Percentiles rank a stretch among this genome's conserved stretches.
These are phyloP conservation scores for Coemansia sp. DNA, from an alignment of 192 early-diverging fungal genomes.

Conservation along the genomic window DNA sequence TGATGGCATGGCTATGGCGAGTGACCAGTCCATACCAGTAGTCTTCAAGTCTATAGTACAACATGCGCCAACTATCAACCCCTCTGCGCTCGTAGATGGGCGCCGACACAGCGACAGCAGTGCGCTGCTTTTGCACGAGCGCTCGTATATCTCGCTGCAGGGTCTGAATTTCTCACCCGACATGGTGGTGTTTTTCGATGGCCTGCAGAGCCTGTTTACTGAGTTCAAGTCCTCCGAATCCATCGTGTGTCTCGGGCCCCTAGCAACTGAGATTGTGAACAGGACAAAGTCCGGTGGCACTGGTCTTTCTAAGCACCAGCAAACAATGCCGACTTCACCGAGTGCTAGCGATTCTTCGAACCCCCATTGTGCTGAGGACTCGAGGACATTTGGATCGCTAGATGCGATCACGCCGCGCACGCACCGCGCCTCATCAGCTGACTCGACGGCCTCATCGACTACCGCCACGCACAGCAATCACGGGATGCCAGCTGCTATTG, in stretches of 20 bases:
- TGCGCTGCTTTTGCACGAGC: slow-evolving; percentile 24
- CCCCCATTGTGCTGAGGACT: slow-evolving; percentile 21
- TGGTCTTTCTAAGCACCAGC: background rate
- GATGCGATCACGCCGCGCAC: slow-evolving; percentile 6
- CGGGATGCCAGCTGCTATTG: background rate
- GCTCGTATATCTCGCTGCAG: slow-evolving; percentile 57
- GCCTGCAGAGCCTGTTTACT: slow-evolving; percentile 38
- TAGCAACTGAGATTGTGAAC: slow-evolving; percentile 29
- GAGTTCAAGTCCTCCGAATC: slow-evolving; percentile 45
- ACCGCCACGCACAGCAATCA: slow-evolving; percentile 29
- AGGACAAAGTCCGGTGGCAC: background rate
- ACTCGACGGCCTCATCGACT: slow-evolving; percentile 41
- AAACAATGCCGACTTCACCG: slow-evolving; percentile 32
- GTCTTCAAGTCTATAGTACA: slow-evolving; percentile 47
- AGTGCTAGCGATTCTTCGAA: slow-evolving; percentile 44
- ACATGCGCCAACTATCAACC: slow-evolving; percentile 40
- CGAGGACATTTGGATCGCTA: slow-evolving; percentile 6
- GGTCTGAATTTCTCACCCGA: slow-evolving; percentile 72
- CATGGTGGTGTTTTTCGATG: slow-evolving; percentile 72
- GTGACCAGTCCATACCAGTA: slow-evolving; percentile 33
- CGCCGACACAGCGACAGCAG: slow-evolving; percentile 13
- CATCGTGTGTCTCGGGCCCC: slow-evolving; percentile 51
- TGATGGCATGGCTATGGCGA: slow-evolving; percentile 5
- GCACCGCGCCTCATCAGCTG: slow-evolving; percentile 45
- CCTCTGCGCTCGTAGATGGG: slow-evolving; percentile 18